phyloP scores from a whole-genome alignment of 2,329 filamentous ascomycete species.

The Harringtonia aguacate region DNA sequence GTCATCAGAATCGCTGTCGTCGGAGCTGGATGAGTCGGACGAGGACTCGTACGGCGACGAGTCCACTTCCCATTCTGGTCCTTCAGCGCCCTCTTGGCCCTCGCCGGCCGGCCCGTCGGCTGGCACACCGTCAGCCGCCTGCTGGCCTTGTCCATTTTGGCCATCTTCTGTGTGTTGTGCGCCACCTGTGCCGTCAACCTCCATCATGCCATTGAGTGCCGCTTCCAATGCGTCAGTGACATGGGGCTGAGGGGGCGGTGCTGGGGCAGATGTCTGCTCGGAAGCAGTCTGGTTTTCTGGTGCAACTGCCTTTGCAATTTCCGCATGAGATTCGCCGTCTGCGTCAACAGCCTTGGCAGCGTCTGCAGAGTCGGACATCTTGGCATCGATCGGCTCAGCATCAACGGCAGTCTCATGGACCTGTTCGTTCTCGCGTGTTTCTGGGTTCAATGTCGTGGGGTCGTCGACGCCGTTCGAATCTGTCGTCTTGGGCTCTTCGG shows the following conservation, averaged over 20 bases:
- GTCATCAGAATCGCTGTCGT: constrained; percentile 44
- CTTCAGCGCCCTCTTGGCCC: constrained; percentile 2
- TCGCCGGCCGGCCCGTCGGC: background rate
- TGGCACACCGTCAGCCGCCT: too few relatives aligned
- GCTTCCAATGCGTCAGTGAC: constrained; percentile 17
- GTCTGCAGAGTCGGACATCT: background rate
- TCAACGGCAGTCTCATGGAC: too few relatives aligned
- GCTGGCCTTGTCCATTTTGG: background rate
- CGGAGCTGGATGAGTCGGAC: constrained; percentile 45
- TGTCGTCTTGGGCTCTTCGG: background rate
- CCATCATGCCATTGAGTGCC: constrained; percentile 12
- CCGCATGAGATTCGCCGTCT: background rate
- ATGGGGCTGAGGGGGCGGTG: background rate
- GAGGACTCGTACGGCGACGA: constrained; percentile 67
- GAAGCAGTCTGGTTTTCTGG: too few relatives aligned
- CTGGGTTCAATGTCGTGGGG: background rate
- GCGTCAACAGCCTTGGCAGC: background rate
- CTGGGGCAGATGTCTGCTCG: background rate
- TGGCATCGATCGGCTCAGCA: too few relatives aligned
- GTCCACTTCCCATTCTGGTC: constrained; percentile 68
- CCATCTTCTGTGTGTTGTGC: too few relatives aligned
- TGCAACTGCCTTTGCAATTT: background rate
- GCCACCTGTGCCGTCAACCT: constrained; percentile 2
- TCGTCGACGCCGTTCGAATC: background rate
- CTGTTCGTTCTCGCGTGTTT: too few relatives aligned